phyloP scores from a whole-genome alignment of 495 filamentous ascomycete species.

The Neurospora sp. region DNA sequence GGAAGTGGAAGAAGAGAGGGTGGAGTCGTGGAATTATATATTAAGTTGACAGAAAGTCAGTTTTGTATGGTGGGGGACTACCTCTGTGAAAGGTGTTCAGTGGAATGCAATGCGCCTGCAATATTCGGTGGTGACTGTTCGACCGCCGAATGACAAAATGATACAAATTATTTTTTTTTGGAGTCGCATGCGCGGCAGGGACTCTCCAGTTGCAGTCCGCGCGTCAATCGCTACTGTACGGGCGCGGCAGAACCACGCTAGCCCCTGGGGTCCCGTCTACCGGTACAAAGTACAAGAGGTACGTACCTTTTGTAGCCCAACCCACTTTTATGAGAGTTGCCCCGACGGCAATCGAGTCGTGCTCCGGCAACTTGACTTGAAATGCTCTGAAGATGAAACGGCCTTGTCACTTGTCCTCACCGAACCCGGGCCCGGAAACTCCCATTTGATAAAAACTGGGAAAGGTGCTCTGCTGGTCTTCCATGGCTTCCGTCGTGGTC shows the following conservation, averaged over 20 bases:
- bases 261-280: not conserved
- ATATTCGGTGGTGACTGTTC: not conserved
- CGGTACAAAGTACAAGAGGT: not conserved
- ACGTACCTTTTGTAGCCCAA: not conserved
- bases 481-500: not conserved
- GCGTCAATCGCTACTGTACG: not conserved
- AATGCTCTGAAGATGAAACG: not conserved
- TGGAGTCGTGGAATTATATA: not conserved
- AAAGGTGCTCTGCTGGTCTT: not conserved
- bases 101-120: not conserved
- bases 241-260: not conserved
- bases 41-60: conserved; percentile 5
- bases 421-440: not conserved
- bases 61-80: conserved; percentile 22
- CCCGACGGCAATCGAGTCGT: not conserved
- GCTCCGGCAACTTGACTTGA: not conserved
- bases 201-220: not conserved
- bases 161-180: not conserved
- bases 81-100: not conserved
- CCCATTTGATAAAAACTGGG: not conserved
- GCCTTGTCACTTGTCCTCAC: not conserved
- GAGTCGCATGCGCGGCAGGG: not conserved
- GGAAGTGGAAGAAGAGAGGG: conserved; percentile 2
- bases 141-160: not conserved
- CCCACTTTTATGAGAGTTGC: not conserved